Percentiles rank a stretch among this genome's conserved stretches.
phyloP scores from a whole-genome alignment of 2,329 filamentous ascomycete genomes.

The Colletotrichum sp. region DNA sequence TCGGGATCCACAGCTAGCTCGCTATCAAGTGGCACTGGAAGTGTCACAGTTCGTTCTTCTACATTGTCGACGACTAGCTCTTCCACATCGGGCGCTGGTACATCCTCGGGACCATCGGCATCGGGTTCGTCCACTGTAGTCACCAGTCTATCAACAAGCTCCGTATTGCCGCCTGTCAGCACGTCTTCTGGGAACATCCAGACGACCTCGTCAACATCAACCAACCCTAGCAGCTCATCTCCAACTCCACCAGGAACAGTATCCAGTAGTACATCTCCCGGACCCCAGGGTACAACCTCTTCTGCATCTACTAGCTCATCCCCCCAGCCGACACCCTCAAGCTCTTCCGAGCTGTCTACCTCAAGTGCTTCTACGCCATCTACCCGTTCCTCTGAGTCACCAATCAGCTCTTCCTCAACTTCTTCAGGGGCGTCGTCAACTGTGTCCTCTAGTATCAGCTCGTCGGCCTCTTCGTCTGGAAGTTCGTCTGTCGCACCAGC shows the following conservation, averaged over 20 bases:
- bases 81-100: background rate
- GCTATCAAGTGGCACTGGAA: background rate
- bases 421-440: background rate
- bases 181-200: background rate
- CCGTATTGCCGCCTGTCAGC: accelerated
- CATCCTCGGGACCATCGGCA: accelerated
- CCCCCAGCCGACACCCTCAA: background rate
- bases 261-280: background rate
- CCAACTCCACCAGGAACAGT: accelerated
- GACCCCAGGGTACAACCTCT: background rate
- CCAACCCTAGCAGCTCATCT: background rate
- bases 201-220: background rate
- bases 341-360: background rate
- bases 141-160: background rate
- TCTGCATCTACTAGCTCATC: background rate
- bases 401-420: background rate
- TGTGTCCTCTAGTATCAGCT: background rate
- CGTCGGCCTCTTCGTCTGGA: background rate
- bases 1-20: background rate
- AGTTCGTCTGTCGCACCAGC: background rate
- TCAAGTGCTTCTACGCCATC: background rate
- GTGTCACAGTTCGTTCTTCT: background rate
- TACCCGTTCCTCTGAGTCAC: background rate
- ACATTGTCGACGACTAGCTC: background rate
- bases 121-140: accelerated